Conservation (phyloP, 2,329 filamentous ascomycete species). For the Fusarium ramigenum region DNA sequence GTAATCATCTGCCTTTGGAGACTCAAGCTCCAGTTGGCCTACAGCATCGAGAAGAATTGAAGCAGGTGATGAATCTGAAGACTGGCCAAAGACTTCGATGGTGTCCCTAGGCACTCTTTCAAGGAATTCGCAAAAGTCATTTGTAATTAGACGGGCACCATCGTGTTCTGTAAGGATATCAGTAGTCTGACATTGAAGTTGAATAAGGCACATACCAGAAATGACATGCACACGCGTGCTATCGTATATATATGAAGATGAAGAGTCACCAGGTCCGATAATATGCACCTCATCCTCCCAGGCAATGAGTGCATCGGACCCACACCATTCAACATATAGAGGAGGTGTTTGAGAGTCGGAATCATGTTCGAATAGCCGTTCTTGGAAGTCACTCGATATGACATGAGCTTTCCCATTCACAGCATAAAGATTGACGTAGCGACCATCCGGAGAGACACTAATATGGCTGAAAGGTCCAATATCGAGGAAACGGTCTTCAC, state of each 20-base stretch:
- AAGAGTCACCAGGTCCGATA: slow-evolving; percentile 83
- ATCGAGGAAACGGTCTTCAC: slow-evolving; percentile 89
- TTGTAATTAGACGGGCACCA: slow-evolving; percentile 89
- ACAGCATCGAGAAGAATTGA: slow-evolving; percentile 95
- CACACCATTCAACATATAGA: slow-evolving; percentile 93
- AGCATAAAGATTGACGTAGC: slow-evolving; percentile 88
- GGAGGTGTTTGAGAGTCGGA: slow-evolving; percentile 86
- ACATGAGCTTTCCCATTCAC: slow-evolving; percentile 88
- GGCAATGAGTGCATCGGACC: slow-evolving; percentile 91
- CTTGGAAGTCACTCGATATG: slow-evolving; percentile 94
- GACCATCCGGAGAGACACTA: slow-evolving; percentile 89
- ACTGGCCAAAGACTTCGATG: slow-evolving; percentile 88
- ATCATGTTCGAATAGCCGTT: slow-evolving; percentile 89
- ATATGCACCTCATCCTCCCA: slow-evolving; percentile 99
- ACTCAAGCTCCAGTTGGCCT: slow-evolving; percentile 89
- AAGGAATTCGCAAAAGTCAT: slow-evolving; percentile 96
- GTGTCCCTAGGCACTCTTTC: slow-evolving; percentile 90
- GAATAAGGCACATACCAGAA: slow-evolving; percentile 64
- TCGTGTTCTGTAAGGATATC: slow-evolving; percentile 66
- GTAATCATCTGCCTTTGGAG: slow-evolving; percentile 96
- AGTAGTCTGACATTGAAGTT: neutral
- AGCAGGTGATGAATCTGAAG: slow-evolving; percentile 87
- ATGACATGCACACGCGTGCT: slow-evolving; percentile 88
- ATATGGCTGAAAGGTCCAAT: slow-evolving; percentile 94
- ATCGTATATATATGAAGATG: slow-evolving; percentile 86